Conservation (phyloP, 768 basidiomycete species). For the Roridomyces roridus region DNA sequence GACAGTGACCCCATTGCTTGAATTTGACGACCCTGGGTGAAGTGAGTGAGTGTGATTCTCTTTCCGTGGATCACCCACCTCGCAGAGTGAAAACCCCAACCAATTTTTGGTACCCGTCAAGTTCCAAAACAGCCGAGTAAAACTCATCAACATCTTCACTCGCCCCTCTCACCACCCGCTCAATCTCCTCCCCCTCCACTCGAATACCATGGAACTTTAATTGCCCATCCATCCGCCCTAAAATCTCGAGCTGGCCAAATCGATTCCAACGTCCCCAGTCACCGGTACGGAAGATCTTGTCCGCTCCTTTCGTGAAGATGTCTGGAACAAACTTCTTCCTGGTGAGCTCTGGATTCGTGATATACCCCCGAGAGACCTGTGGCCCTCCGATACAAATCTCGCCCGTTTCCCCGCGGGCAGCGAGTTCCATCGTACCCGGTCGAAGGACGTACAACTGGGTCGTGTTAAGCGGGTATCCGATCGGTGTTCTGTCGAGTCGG, state of each 20-base stretch:
- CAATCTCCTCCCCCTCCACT: conserved; percentile 40
- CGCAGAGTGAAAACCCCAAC: background rate
- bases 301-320: conserved; percentile 34
- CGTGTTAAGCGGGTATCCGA: conserved; percentile 1
- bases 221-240: conserved; percentile 39
- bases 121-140: background rate
- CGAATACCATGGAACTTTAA: conserved; percentile 40
- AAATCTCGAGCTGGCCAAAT: conserved; percentile 37
- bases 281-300: conserved; percentile 37
- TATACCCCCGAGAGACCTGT: conserved; percentile 31
- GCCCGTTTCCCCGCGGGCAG: conserved; percentile 22
- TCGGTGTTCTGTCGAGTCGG: conserved; percentile 3
- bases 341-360: conserved; percentile 34
- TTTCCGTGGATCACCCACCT: too few relatives aligned
- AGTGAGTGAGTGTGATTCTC: too few relatives aligned
- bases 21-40: too few relatives aligned
- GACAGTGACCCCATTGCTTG: background rate
- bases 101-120: background rate
- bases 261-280: conserved; percentile 34
- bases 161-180: conserved; percentile 26
- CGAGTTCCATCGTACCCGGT: background rate
- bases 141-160: background rate
- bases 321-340: conserved; percentile 32
- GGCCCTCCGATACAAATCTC: conserved; percentile 31
- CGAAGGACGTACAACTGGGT: background rate